Base-by-base conservation (phyloP, 768 basidiomycete species). In the Epithele typhae region DNA sequence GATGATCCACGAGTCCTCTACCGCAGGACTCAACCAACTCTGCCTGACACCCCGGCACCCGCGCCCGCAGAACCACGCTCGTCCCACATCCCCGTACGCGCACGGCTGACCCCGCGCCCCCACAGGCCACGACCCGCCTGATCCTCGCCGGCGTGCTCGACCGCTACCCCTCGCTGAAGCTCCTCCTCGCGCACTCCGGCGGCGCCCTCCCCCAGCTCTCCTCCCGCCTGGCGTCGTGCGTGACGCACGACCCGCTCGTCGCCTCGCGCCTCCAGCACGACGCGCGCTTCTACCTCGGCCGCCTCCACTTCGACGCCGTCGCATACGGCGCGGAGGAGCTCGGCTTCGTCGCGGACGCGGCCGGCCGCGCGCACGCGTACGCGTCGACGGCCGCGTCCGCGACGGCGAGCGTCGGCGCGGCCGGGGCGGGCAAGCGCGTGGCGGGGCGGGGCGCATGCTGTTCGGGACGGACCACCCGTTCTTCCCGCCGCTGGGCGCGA, bases 381-480 rank as follows among this genome's bases (percentile, higher is more conserved):
- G 55, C 46, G 11, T 17, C 25, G 21, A 49, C 36, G 10, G 37
- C 48, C 11, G 35, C 53, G 21, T 48, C 55, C 10, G 46, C 46
- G 9, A 51, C 44, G 27, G 48, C 51, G 22, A 23, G 43, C 19
- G 42, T 38, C 25, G 48, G 36, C 25, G 49, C 45, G 14, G 43
- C 49, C 33, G 55, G 58, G 7, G 55, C 47, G 21, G 57, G 27
- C 67, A 70, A 52, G 63, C 74, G 54, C 71, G 65, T 49, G 33
- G 65, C 40, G 84, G 84, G 25, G 82, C 78, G 50, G 67, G 68
- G 48, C 70, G 76, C 56, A 76, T 89, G 72, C 59, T 92, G 30
- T 92, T 90, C 56, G 91, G 91, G 18, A 92, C 90, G 24, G 91
- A 92, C 60, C 87, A 92, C 62, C 91, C 89, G 0, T 92, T 92